These are phyloP conservation scores for Mycosphaerella sp. DNA, from an alignment of 2,329 filamentous ascomycete species.

Conservation along the genomic window DNA sequence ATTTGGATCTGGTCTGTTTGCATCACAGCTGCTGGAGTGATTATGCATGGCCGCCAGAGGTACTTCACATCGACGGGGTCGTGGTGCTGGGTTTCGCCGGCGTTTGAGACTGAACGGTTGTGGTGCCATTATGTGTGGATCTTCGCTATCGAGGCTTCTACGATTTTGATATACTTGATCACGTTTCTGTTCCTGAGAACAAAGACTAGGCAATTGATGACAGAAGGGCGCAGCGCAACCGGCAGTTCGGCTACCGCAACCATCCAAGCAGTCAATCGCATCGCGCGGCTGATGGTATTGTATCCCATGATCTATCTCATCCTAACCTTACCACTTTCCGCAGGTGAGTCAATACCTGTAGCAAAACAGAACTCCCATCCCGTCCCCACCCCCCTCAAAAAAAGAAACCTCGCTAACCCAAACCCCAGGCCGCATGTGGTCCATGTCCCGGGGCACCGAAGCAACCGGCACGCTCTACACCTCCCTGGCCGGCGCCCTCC, in stretches of 20 bases:
- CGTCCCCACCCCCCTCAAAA: too few relatives aligned
- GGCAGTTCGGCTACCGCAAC: conserved; percentile 24
- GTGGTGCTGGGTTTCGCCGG: conserved; percentile 62
- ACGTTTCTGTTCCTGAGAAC: conserved; percentile 30
- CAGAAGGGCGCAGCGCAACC: conserved; percentile 7
- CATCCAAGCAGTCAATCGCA: conserved; percentile 33
- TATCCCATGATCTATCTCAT: conserved; percentile 64
- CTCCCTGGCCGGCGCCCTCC: conserved; percentile 50
- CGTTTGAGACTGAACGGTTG: conserved; percentile 45
- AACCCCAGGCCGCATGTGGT: conserved; percentile 51
- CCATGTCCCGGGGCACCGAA: conserved; percentile 48
- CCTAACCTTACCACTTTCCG: conserved; percentile 61
- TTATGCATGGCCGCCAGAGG: conserved; percentile 37
- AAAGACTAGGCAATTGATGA: conserved; percentile 25
- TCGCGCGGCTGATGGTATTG: conserved; percentile 55
- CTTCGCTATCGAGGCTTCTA: conserved; percentile 50
- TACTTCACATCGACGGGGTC: conserved; percentile 55
- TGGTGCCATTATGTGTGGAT: conserved; percentile 60
- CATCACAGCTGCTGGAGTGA: conserved; percentile 50
- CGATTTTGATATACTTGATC: conserved; percentile 45
- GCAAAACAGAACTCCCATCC: not conserved
- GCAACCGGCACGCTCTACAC: conserved; percentile 38
- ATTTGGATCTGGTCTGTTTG: conserved; percentile 57
- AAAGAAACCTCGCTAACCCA: conserved; percentile 1
- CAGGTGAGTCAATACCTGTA: conserved; percentile 22